Evolutionary conservation across 805 yeast genomes (phyloP), one percentile per base, ranked within the genome.

Genomic region (Isabelozyma heimii): DNA sequence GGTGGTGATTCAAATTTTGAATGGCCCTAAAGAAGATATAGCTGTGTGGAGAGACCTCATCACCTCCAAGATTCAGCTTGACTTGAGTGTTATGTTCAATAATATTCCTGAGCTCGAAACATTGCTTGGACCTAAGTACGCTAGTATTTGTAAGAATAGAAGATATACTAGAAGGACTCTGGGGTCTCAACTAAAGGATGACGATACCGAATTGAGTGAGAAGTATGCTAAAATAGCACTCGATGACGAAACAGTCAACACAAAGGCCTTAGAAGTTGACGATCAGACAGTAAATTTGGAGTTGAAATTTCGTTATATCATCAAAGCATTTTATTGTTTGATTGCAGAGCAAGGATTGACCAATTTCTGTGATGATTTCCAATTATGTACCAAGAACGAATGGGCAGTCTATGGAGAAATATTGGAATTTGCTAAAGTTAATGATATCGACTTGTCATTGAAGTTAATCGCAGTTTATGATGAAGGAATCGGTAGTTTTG

Each of bases 41-140:
- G 54, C 57, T 10, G 60, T 59, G 37, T 77, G 81, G 77, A 65
- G 80, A 48, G 70, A 73, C 30, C 42, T 63, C 2, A 63, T 80
- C 4, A 55, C 70, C 2, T 52, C 70, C 2, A 66, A 67, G 8
- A 62, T 76, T 5, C 71, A 73, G 7, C 60, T 71, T 5, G 82
- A 79, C 47, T 56, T 79, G 49, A 59, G 74, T 10, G 60, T 74
- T 2, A 49, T 79, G 37, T 75, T 70, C 50, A 58, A 56, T 7
- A 61, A 70, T n/a, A 53, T 80, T 7, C 83, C 83, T 0, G 81
- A 77, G 40, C 57, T 79, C 40, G 63, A 67, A 46, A 61, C 62
- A 13, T 54, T 79, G 35, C 55, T 79, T 10, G 83, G 83, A 1
- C 59, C 68, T 1, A 70, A 68, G 37, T 77, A 79, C 52, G 51